Conservation (phyloP, 2,329 filamentous ascomycete species). For the Cadophora sp. region DNA sequence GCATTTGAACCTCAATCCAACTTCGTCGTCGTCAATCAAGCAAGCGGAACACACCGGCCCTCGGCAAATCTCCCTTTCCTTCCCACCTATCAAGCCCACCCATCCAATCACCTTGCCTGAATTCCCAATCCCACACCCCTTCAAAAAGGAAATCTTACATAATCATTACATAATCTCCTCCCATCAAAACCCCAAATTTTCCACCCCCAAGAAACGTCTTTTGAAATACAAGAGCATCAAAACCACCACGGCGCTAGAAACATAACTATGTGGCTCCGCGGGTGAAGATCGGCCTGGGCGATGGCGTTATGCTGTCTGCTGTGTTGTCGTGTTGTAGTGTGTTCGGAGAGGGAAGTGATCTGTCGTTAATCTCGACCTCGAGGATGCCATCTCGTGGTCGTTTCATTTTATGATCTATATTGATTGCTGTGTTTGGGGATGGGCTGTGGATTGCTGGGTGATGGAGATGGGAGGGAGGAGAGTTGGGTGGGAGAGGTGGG, state of each 20-base stretch:
- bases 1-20: constrained; percentile 6
- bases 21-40: constrained; percentile 38
- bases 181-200: constrained; percentile 29
- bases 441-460: not conserved
- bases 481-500: not conserved
- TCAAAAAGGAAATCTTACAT: too few species aligned
- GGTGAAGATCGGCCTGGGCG: constrained; percentile 37
- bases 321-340: constrained; percentile 35
- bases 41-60: constrained; percentile 32
- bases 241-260: constrained; percentile 42
- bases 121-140: constrained; percentile 26
- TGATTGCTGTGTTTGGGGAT: constrained; percentile 23
- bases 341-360: constrained; percentile 48
- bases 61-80: constrained; percentile 11
- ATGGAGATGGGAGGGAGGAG: not conserved
- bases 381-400: constrained; percentile 45
- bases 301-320: constrained; percentile 44
- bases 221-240: constrained; percentile 43
- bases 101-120: constrained; percentile 31
- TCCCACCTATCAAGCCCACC: constrained; percentile 38
- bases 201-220: constrained; percentile 19
- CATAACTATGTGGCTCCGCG: constrained; percentile 37
- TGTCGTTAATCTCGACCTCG: constrained; percentile 51
- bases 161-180: not conserved
- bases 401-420: constrained; percentile 51